A percentile compares a stretch with the other conserved stretches of the same genome.
These are phyloP conservation scores for Ettlia oleoabundans DNA, from an alignment of 139 green algal genomes.

Conservation along the genomic window DNA sequence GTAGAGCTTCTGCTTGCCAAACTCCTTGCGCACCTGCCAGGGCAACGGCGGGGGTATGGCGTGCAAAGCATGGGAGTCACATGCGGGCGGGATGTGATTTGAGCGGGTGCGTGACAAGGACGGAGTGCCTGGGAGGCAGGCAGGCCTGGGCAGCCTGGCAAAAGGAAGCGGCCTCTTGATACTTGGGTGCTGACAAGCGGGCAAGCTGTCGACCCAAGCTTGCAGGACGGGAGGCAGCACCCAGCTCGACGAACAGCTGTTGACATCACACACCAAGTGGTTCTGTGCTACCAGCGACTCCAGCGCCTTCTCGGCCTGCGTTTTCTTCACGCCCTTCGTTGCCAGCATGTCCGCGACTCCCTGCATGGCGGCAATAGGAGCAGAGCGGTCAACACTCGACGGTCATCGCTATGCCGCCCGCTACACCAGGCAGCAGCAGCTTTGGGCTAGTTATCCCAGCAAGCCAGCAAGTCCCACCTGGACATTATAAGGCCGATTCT, in stretches of 20 bases:
- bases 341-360: slow-evolving; percentile 68
- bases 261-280: slow-evolving; percentile 51
- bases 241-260: neutral
- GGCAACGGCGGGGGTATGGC: neutral
- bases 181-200: too few relatives aligned
- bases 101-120: too few relatives aligned
- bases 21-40: slow-evolving; percentile 63
- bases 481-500: slow-evolving; percentile 74
- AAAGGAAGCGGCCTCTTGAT: too few relatives aligned
- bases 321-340: slow-evolving; percentile 77
- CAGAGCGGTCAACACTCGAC: neutral
- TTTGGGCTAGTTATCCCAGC: too few relatives aligned
- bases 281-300: slow-evolving; percentile 54
- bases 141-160: too few relatives aligned
- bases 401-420: neutral
- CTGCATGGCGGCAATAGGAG: slow-evolving; percentile 17
- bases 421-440: too few relatives aligned
- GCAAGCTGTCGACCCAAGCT: too few relatives aligned
- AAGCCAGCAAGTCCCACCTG: slow-evolving; percentile 9
- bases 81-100: neutral
- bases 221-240: neutral
- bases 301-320: slow-evolving; percentile 66
- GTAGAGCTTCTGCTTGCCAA: slow-evolving; percentile 75
- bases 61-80: neutral
- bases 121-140: neutral